Base-by-base conservation (phyloP, 106 monocot species). In the Iris macrosiphon region DNA sequence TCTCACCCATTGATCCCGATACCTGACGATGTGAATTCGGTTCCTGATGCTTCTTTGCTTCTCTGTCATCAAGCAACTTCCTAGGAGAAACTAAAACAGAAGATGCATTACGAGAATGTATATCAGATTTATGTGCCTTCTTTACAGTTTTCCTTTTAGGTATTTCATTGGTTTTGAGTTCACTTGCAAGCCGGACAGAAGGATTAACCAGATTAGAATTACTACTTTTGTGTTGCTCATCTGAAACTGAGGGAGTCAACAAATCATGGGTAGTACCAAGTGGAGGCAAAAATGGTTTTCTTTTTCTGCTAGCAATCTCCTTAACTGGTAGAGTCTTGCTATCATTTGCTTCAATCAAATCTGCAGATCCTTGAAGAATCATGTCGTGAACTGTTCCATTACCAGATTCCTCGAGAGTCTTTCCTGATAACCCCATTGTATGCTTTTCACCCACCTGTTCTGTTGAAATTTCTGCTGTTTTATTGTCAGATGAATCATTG, bases 251-350 rank as follows among this genome's bases (percentile, higher is more conserved):
- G 5, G 32, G 46, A 13, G 52, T 34, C 2, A 40, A 16, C 7
- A 32, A 31, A 29, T 26, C 45, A 42, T 18, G 17, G 16, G 42
- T 37, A n/a, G 54, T 23, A 29, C 40, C 49, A 35, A 48, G 40
- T 14, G 57, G 47, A 44, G 59, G 22, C 17, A 7, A 28, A 15
- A 48, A 49, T 8, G 37, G 32, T 57, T 67, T 72, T 42, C 55
- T 66, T 72, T 68, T 66, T 19, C 45, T 77, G 16, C 45, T 62
- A 38, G 45, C 35, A 40, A 60, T 68, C 10, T 47, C 57, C 37
- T 68, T 52, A n/a, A 34, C n/a, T 64, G 18, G 17, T 37, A 52
- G 52, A 52, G 30, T 25, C 22, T 42, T 23, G 57, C 13, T 34
- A 18, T 47, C 47, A 2, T 48, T 27, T 19, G 33, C 6, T 31